Conservation (phyloP, 2,329 filamentous ascomycete species). For the Ophiostoma himal-ulmi region DNA sequence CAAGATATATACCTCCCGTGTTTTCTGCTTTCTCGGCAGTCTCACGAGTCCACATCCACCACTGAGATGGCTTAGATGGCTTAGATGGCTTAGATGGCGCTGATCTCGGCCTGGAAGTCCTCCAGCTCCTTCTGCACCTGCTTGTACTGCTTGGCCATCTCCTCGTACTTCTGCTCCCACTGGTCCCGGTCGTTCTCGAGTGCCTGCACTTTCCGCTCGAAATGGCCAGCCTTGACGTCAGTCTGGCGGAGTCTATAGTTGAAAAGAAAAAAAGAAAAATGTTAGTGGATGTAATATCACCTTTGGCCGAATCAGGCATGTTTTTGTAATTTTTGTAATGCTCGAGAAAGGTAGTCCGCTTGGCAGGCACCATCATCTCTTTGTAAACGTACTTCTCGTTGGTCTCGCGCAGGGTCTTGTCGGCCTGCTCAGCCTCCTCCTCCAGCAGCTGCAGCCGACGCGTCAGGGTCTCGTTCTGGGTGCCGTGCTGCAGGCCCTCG, state of each 20-base stretch:
- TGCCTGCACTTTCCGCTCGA: slow-evolving; percentile 97
- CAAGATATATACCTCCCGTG: slow-evolving; percentile 17
- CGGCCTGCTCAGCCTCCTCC: slow-evolving; percentile 94
- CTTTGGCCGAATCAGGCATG: slow-evolving; percentile 20
- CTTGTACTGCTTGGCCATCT: slow-evolving; percentile 87
- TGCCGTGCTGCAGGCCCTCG: slow-evolving; percentile 74
- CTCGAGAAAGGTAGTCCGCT: slow-evolving; percentile 18
- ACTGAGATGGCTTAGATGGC: slow-evolving; percentile 63
- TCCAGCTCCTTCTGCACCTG: slow-evolving; percentile 83
- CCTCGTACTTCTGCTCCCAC: slow-evolving; percentile 97
- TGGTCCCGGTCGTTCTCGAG: slow-evolving; percentile 86
- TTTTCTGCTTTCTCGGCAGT: background rate
- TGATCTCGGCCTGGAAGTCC: slow-evolving; percentile 84
- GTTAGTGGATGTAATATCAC: slow-evolving; percentile 16
- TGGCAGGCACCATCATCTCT: background rate
- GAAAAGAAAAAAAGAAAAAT: slow-evolving; percentile 22
- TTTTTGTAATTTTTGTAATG: slow-evolving; percentile 18
- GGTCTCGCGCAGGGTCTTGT: slow-evolving; percentile 92
- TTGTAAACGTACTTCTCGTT: slow-evolving; percentile 83
- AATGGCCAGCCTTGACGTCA: slow-evolving; percentile 98
- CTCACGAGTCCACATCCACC: background rate
- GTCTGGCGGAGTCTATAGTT: slow-evolving; percentile 81
- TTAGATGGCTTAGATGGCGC: slow-evolving; percentile 71
- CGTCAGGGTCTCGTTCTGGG: slow-evolving; percentile 86
- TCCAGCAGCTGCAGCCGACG: slow-evolving; percentile 92